A percentile compares a stretch with the other conserved stretches of the same genome.
These are phyloP conservation scores for Tricholoma bakamatsutake DNA, from an alignment of 768 basidiomycete species.

Conservation along the genomic window DNA sequence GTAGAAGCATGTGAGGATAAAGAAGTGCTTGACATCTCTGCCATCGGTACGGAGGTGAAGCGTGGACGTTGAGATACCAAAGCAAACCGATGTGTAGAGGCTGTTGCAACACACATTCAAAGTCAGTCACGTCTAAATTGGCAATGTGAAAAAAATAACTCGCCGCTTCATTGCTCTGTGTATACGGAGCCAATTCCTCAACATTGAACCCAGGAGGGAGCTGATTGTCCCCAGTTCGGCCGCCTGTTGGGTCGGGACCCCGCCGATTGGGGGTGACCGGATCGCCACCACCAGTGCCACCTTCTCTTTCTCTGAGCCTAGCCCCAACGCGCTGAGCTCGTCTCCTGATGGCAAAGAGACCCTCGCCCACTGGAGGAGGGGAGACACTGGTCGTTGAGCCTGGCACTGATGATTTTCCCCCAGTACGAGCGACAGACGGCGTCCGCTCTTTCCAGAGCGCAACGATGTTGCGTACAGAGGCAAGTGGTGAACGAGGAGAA, in stretches of 20 bases:
- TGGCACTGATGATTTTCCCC: constrained; percentile 30
- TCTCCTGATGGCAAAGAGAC: constrained; percentile 47
- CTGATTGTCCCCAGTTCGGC: constrained; percentile 25
- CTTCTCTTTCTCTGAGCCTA: constrained; percentile 27
- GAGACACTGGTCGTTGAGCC: constrained; percentile 34
- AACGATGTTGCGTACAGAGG: constrained; percentile 74
- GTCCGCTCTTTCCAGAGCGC: constrained; percentile 78
- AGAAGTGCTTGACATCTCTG: constrained; percentile 76
- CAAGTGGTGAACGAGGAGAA: constrained; percentile 65
- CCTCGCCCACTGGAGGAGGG: constrained; percentile 33
- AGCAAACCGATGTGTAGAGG: constrained; percentile 80
- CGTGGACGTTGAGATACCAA: constrained; percentile 93
- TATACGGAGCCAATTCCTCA: constrained; percentile 40
- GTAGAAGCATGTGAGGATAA: constrained; percentile 77
- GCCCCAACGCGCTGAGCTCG: constrained; percentile 35
- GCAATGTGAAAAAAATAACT: constrained; percentile 16
- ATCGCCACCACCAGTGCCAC: constrained; percentile 14
- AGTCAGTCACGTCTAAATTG: constrained; percentile 8
- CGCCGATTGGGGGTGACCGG: constrained; percentile 20
- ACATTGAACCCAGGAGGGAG: constrained; percentile 41
- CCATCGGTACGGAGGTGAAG: constrained; percentile 71
- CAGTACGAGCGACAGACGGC: constrained; percentile 37
- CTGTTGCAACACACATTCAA: constrained; percentile 36
- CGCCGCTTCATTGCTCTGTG: constrained; percentile 45
- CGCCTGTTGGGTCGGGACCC: constrained; percentile 22